Percentiles rank a stretch among this genome's conserved stretches.
These are phyloP conservation scores for peach (Prunus persica) DNA, from an alignment of 306 rosid species.

Conservation along the genomic window Prunus_persica_NCBIv2 NC_034015.1:18848501-18849000, in stretches of 20 bases:
- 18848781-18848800: background rate
- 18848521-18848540: background rate
- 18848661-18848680: background rate
- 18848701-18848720: background rate
- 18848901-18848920: background rate
- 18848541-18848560: background rate
- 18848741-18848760: background rate
- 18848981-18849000: too few relatives aligned
- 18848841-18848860: background rate
- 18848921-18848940: background rate
- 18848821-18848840: too few relatives aligned
- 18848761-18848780: background rate
- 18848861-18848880: background rate
- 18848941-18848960: too few relatives aligned
- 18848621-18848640: background rate
- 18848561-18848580: background rate
- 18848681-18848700: background rate
- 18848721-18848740: conserved; percentile 11
- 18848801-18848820: background rate
- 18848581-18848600: background rate
- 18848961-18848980: too few relatives aligned
- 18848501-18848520: background rate
- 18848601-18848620: conserved; percentile 4
- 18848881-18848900: background rate
- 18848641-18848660: conserved; percentile 6